A percentile compares a stretch with the other conserved stretches of the same genome.
Evolutionary conservation across 2,329 filamentous ascomycete species (phyloP).

Genomic region (Stemphylium vesicarium): DNA sequence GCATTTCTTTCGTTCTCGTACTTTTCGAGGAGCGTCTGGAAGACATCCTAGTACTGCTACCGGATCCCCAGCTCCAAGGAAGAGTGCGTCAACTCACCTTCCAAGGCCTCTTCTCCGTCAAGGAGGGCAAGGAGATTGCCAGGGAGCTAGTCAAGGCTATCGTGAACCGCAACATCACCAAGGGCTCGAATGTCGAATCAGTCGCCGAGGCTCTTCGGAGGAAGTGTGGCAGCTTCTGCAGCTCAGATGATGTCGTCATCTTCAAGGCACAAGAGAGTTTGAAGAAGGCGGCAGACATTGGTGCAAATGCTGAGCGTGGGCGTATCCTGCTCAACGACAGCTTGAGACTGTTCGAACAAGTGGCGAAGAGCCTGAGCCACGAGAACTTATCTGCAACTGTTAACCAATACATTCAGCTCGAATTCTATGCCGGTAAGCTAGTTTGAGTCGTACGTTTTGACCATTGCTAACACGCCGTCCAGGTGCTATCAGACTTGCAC

Average conservation of each 20-base stretch:
- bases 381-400: constrained; percentile 81
- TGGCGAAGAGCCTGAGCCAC: constrained; percentile 80
- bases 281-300: constrained; percentile 83
- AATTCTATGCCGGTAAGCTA: constrained; percentile 79
- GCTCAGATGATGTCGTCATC: constrained; percentile 93
- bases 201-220: constrained; percentile 92
- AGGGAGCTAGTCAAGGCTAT: constrained; percentile 97
- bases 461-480: constrained; percentile 8
- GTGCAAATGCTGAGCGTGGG: constrained; percentile 74
- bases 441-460: too few relatives aligned
- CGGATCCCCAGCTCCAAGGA: constrained; percentile 68
- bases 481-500: constrained; percentile 82
- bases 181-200: constrained; percentile 95
- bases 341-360: constrained; percentile 83
- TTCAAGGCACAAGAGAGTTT: constrained; percentile 98
- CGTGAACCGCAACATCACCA: constrained; percentile 96
- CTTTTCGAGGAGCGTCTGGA: constrained; percentile 92
- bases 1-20: constrained; percentile 93
- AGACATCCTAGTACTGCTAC: constrained; percentile 81
- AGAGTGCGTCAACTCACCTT: constrained; percentile 81
- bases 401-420: constrained; percentile 76
- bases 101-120: constrained; percentile 82
- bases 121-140: constrained; percentile 82
- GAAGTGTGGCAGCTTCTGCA: constrained; percentile 96
- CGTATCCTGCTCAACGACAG: constrained; percentile 87